Conservation (phyloP, 2,329 filamentous ascomycete genomes). For the Talaromyces sp. region DNA sequence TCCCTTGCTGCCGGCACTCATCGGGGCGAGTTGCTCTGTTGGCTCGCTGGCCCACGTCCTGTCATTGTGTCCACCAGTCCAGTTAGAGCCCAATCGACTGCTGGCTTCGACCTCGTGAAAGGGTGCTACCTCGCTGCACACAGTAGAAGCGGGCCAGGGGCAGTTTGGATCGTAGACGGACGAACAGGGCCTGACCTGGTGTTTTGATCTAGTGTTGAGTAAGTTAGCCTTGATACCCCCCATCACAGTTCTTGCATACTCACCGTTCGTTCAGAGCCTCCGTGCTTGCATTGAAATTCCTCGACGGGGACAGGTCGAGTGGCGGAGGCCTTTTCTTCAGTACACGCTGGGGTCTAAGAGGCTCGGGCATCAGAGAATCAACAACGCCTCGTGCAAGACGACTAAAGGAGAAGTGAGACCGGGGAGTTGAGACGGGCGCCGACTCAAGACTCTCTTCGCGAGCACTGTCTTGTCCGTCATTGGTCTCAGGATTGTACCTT, state of each 20-base stretch:
- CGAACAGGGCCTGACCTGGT: constrained; percentile 3
- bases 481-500: not conserved
- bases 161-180: constrained; percentile 7
- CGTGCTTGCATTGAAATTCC: not conserved
- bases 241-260: not conserved
- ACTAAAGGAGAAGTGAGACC: constrained; percentile 3
- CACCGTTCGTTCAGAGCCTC: constrained; percentile 1
- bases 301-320: not conserved
- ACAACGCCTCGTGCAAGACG: constrained; percentile 6
- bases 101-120: not conserved
- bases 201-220: not conserved
- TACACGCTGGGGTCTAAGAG: constrained; percentile 3
- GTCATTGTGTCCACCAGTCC: not conserved
- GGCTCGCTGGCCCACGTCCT: not conserved
- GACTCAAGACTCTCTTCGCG: not conserved
- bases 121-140: not conserved
- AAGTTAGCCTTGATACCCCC: not conserved
- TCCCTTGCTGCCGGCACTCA: not conserved
- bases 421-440: not conserved
- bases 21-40: not conserved
- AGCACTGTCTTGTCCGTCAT: not conserved
- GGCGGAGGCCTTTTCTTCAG: not conserved
- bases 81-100: not conserved
- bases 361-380: constrained; percentile 7
- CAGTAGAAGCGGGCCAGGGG: constrained; percentile 6